Conservation (phyloP, 1,139 yeast species). For the Yamadazyma sp. region DNA sequence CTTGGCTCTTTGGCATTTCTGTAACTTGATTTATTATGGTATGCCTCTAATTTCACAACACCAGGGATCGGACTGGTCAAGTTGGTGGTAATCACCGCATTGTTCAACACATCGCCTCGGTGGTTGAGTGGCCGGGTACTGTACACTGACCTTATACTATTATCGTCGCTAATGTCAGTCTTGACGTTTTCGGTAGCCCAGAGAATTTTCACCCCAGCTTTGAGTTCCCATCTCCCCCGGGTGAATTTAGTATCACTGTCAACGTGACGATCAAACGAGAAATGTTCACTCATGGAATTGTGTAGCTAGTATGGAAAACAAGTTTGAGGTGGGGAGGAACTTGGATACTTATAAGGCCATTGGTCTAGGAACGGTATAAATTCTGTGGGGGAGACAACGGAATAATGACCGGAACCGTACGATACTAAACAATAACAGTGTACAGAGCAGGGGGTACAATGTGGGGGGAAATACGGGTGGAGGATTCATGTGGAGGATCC, state of each 20-base stretch:
- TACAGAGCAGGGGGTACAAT: too few relatives aligned
- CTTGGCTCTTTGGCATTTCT: constrained; percentile 20
- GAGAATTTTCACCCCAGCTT: constrained; percentile 24
- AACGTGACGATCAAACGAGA: constrained; percentile 24
- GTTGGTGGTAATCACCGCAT: constrained; percentile 26
- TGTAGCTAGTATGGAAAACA: not conserved
- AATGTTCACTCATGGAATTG: constrained; percentile 17
- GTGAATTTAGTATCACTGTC: constrained; percentile 25
- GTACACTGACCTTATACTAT: constrained; percentile 21
- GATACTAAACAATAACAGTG: too few relatives aligned
- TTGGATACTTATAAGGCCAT: not conserved
- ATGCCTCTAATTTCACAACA: constrained; percentile 27
- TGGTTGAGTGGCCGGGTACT: constrained; percentile 22
- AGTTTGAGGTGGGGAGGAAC: not conserved
- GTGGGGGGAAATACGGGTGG: too few relatives aligned
- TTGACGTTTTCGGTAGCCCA: constrained; percentile 35
- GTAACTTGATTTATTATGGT: constrained; percentile 26
- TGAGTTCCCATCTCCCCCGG: constrained; percentile 30
- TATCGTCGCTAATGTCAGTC: constrained; percentile 13
- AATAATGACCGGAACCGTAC: not conserved
- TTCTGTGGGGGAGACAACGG: not conserved
- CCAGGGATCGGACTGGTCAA: constrained; percentile 26
- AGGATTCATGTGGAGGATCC: too few relatives aligned
- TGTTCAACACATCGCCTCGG: constrained; percentile 32
- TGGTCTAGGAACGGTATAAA: too few relatives aligned